Conservation (phyloP, 23 red algal species). For the Gracilaria gracilis region DNA sequence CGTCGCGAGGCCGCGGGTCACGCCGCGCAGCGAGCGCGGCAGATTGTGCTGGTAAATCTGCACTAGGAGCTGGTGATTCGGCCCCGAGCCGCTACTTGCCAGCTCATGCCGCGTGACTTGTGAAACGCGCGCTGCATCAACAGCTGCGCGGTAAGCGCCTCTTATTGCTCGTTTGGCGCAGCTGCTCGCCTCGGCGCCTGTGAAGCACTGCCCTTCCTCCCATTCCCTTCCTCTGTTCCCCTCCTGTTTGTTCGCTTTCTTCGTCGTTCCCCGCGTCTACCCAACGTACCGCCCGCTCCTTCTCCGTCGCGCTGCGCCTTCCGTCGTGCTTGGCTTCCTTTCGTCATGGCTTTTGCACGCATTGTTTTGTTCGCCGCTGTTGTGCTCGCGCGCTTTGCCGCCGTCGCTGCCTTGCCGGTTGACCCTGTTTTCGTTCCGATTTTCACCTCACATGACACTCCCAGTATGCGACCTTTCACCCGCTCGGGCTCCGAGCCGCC, state of each 20-base stretch:
- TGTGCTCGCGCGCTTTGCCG: background rate
- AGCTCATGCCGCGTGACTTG: conserved; percentile 19
- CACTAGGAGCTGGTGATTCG: too few species aligned
- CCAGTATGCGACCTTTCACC: conserved; percentile 6
- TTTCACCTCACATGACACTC: conserved; percentile 27
- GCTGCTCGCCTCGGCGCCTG: background rate
- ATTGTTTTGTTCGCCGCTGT: background rate
- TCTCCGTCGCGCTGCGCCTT: conserved; percentile 3
- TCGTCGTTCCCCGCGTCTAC: conserved; percentile 8
- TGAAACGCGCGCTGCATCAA: background rate
- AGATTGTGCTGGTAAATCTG: background rate
- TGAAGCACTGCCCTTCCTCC: background rate
- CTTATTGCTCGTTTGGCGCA: background rate
- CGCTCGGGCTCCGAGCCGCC: conserved; percentile 17
- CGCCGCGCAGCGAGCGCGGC: conserved; percentile 11
- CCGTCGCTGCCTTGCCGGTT: background rate
- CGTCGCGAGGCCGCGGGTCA: background rate
- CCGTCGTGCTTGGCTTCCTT: background rate
- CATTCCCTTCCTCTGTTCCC: background rate
- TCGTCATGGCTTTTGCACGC: background rate
- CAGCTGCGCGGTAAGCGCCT: conserved; percentile 15
- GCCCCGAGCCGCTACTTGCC: background rate
- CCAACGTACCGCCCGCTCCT: background rate
- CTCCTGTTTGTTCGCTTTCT: background rate
- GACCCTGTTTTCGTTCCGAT: background rate